Conservation (phyloP, 805 yeast species). For the Ogataea pini region DNA sequence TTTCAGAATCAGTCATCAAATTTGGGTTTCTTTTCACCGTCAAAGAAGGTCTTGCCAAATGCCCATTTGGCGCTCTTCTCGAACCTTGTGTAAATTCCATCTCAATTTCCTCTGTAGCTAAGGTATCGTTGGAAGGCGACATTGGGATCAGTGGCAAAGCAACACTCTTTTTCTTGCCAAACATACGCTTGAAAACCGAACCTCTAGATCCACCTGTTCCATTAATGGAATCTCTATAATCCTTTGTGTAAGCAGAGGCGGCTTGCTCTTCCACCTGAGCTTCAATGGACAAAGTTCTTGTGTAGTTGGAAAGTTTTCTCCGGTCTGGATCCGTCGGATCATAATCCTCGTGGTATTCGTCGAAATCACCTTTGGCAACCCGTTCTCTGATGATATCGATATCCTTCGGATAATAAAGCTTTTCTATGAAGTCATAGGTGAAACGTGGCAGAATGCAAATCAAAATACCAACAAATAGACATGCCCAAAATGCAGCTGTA, state of each 20-base stretch:
- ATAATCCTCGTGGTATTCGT: conserved; percentile 62
- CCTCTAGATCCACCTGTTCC: conserved; percentile 40
- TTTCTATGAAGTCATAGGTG: conserved; percentile 54
- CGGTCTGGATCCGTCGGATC: conserved; percentile 82
- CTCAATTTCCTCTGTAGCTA: conserved; percentile 53
- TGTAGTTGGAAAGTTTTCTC: conserved; percentile 50
- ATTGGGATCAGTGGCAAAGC: conserved; percentile 35
- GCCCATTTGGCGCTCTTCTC: conserved; percentile 26
- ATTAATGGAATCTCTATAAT: conserved; percentile 37
- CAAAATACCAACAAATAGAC: conserved; percentile 61
- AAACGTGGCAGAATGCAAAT: conserved; percentile 70
- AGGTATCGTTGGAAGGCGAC: conserved; percentile 37
- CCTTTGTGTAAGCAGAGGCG: conserved; percentile 16
- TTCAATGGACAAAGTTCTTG: conserved; percentile 36
- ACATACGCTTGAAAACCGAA: conserved; percentile 41
- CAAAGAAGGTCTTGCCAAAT: conserved; percentile 36
- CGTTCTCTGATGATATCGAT: conserved; percentile 75
- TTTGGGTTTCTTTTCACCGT: conserved; percentile 27
- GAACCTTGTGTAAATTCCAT: conserved; percentile 40
- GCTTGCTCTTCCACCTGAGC: conserved; percentile 18
- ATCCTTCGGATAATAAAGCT: conserved; percentile 61
- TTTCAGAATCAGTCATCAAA: conserved; percentile 25
- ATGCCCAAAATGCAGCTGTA: conserved; percentile 64
- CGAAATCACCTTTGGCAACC: conserved; percentile 64
- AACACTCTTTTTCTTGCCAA: conserved; percentile 28